A percentile compares a stretch with the other conserved stretches of the same genome.
phyloP scores from a whole-genome alignment of 2,329 filamentous ascomycete species.

The Neocucurbitaria cava region DNA sequence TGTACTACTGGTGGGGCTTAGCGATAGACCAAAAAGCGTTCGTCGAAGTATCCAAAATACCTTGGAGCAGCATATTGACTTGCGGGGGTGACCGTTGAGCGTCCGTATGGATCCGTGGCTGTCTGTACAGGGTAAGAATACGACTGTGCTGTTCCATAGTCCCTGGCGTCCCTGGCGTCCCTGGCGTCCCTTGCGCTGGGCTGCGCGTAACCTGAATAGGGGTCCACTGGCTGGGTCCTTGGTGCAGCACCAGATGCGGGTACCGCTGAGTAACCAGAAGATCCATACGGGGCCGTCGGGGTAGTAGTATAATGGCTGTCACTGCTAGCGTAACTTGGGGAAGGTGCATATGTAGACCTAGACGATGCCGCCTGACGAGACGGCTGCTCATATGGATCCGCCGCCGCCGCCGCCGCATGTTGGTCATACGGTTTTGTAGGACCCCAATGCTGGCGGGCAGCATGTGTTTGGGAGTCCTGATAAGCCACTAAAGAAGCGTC shows the following conservation, averaged over 20 bases:
- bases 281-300: constrained; percentile 35
- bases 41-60: constrained; percentile 52
- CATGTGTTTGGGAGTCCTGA: constrained; percentile 53
- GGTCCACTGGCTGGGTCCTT: constrained; percentile 41
- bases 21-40: constrained; percentile 49
- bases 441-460: constrained; percentile 52
- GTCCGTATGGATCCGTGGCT: constrained; percentile 38
- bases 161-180: constrained; percentile 26
- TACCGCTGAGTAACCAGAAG: constrained; percentile 33
- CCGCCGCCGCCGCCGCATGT: constrained; percentile 20
- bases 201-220: constrained; percentile 39
- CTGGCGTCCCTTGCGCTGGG: constrained; percentile 24
- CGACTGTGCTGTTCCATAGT: constrained; percentile 32
- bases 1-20: constrained; percentile 45
- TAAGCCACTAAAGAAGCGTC: constrained; percentile 54
- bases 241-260: constrained; percentile 32
- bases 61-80: constrained; percentile 40
- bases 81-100: constrained; percentile 26
- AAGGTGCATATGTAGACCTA: constrained; percentile 22
- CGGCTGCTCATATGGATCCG: constrained; percentile 25
- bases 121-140: constrained; percentile 39
- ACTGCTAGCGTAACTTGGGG: constrained; percentile 27
- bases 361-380: constrained; percentile 19
- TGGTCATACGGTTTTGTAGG: constrained; percentile 39
- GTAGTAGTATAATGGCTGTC: constrained; percentile 45